Percentiles rank a stretch among this genome's conserved stretches.
phyloP scores from a whole-genome alignment of 176 grass and related monocot genomes.

The Ampelocalamus luodianensis region DNA sequence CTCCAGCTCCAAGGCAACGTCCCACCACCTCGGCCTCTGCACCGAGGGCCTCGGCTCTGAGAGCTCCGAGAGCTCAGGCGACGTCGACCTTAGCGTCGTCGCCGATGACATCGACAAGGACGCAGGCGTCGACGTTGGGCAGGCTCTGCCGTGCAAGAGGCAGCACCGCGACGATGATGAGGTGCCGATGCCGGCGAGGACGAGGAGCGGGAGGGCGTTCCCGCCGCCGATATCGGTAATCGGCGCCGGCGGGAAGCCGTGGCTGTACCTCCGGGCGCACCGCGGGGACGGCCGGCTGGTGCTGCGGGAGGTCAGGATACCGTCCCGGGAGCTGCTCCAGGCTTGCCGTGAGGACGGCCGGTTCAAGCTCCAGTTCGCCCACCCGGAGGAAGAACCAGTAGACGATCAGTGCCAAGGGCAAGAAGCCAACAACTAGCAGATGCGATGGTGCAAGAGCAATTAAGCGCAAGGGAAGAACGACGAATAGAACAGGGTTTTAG shows the following conservation, averaged over 20 bases:
- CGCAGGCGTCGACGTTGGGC: neutral
- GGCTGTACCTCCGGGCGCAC: slow-evolving; percentile 63
- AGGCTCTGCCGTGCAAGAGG: neutral
- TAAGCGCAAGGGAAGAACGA: neutral
- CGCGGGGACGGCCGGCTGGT: slow-evolving; percentile 58
- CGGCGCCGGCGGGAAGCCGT: slow-evolving; percentile 61
- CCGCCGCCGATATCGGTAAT: slow-evolving; percentile 74
- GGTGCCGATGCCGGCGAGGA: neutral
- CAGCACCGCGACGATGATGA: neutral
- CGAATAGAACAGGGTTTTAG: slow-evolving; percentile 1
- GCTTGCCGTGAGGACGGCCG: slow-evolving; percentile 60
- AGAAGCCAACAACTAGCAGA: neutral
- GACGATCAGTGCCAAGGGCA: neutral
- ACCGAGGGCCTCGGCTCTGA: slow-evolving; percentile 81
- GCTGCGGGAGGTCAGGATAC: slow-evolving; percentile 66
- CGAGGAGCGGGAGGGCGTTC: slow-evolving; percentile 33
- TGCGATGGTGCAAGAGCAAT: neutral
- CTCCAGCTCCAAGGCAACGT: neutral
- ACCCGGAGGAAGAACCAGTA: slow-evolving; percentile 17
- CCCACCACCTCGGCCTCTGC: slow-evolving; percentile 55
- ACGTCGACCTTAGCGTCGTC: slow-evolving; percentile 39
- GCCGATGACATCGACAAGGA: neutral
- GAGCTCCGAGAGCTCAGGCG: slow-evolving; percentile 77
- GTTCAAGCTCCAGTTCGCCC: slow-evolving; percentile 61
- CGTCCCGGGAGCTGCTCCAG: slow-evolving; percentile 63